Conservation (phyloP, 495 filamentous ascomycete species). For the Talaromyces stipitatus region DNA sequence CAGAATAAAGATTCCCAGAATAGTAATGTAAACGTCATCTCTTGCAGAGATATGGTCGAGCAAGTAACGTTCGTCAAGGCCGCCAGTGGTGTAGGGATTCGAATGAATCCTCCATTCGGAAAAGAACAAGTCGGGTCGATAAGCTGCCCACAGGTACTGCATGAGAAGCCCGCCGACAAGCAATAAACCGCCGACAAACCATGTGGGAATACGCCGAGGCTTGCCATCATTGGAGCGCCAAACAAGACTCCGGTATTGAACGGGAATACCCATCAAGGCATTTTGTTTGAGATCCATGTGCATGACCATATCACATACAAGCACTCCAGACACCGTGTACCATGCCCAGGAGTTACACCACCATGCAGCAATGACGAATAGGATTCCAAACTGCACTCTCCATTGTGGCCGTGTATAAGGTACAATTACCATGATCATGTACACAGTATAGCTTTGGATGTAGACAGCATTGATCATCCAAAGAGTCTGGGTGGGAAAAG, state of each 20-base stretch:
- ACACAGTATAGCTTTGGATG: conserved; percentile 29
- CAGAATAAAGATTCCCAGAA: conserved; percentile 22
- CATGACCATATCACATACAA: conserved; percentile 23
- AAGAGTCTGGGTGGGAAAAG: conserved; percentile 24
- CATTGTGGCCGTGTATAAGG: conserved; percentile 24
- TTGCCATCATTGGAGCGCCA: neutral
- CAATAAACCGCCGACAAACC: conserved; percentile 14
- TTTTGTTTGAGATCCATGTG: conserved; percentile 25
- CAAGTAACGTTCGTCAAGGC: conserved; percentile 14
- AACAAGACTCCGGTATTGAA: neutral
- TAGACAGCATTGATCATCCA: conserved; percentile 27
- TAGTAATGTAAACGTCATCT: conserved; percentile 25
- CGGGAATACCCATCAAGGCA: conserved; percentile 10
- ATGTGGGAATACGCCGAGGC: conserved; percentile 10
- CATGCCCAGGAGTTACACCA: conserved; percentile 32
- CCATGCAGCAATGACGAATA: conserved; percentile 28
- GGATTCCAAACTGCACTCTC: conserved; percentile 19
- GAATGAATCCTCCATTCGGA: conserved; percentile 24
- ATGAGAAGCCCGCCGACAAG: conserved; percentile 19
- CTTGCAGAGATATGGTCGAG: conserved; percentile 17
- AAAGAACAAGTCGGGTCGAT: conserved; percentile 16
- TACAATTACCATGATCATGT: conserved; percentile 27
- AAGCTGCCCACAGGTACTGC: conserved; percentile 25
- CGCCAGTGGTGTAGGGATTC: conserved; percentile 19
- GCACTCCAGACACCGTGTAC: conserved; percentile 24